These are phyloP conservation scores for Paramyrothecium sp. DNA, from an alignment of 2,329 filamentous ascomycete genomes.

Conservation along the genomic window DNA sequence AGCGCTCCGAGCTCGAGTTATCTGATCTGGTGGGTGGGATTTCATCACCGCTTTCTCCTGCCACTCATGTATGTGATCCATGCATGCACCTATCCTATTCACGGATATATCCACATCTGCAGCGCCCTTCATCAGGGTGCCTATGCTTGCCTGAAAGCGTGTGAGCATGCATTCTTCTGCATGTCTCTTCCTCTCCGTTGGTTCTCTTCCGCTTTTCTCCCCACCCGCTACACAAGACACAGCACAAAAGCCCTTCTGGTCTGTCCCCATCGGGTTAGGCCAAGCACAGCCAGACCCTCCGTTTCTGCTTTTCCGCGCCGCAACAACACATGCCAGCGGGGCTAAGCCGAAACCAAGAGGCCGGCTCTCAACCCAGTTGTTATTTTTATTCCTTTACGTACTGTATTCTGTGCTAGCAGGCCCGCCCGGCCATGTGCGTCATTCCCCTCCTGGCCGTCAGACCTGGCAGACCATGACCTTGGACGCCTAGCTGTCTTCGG, in stretches of 20 bases:
- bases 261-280: neutral
- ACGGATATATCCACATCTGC: neutral
- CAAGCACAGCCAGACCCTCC: neutral
- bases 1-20: too few species aligned
- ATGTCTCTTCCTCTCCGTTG: neutral
- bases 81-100: too few species aligned
- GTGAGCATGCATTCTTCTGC: neutral
- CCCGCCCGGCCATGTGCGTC: neutral
- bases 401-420: neutral
- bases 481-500: too few species aligned
- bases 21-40: too few species aligned
- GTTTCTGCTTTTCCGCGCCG: neutral
- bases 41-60: too few species aligned
- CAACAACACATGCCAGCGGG: neutral
- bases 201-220: too few species aligned
- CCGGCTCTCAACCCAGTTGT: neutral
- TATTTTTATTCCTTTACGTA: neutral
- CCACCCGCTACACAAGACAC: too few species aligned
- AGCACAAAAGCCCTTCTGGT: neutral
- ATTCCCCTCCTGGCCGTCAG: neutral
- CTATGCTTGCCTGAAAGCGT: neutral
- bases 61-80: too few species aligned
- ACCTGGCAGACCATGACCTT: too few species aligned
- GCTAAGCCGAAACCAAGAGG: neutral
- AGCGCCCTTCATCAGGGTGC: neutral